phyloP scores from a whole-genome alignment of 768 basidiomycete species.

The Leccinum subgranulosum region DNA sequence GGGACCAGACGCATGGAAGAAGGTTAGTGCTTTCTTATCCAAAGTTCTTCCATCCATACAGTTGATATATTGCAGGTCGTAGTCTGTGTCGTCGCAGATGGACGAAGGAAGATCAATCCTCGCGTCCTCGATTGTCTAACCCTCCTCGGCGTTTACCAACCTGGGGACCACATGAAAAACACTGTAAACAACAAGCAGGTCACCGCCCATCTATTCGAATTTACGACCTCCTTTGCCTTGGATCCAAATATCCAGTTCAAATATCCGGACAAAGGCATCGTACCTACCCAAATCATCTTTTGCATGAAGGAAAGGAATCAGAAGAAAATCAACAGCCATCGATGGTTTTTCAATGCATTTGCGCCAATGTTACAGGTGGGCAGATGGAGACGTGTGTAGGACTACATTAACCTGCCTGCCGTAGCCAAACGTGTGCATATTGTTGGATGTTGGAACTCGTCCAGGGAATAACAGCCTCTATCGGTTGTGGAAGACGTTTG shows the following conservation, averaged over 20 bases:
- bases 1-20: constrained; percentile 97
- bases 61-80: constrained; percentile 57
- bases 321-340: constrained; percentile 95
- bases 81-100: constrained; percentile 89
- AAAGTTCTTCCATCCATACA: neutral
- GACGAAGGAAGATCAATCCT: constrained; percentile 77
- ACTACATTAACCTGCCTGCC: neutral
- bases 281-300: constrained; percentile 92
- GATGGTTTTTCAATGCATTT: constrained; percentile 98
- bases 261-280: constrained; percentile 89
- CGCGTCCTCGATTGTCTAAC: constrained; percentile 87
- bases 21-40: constrained; percentile 42
- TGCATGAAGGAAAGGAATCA: constrained; percentile 92
- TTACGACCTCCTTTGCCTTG: constrained; percentile 76
- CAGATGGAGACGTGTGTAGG: neutral
- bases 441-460: constrained; percentile 92
- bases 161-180: constrained; percentile 57
- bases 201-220: constrained; percentile 78
- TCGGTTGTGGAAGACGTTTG: constrained; percentile 93
- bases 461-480: constrained; percentile 89
- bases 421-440: constrained; percentile 86
- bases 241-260: constrained; percentile 80
- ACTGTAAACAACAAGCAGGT: constrained; percentile 71
- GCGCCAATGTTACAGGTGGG: constrained; percentile 75
- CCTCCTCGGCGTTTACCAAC: constrained; percentile 90